Base-by-base conservation (phyloP, 148 eudicot genomes). In the Beta vulgaris region DNA sequence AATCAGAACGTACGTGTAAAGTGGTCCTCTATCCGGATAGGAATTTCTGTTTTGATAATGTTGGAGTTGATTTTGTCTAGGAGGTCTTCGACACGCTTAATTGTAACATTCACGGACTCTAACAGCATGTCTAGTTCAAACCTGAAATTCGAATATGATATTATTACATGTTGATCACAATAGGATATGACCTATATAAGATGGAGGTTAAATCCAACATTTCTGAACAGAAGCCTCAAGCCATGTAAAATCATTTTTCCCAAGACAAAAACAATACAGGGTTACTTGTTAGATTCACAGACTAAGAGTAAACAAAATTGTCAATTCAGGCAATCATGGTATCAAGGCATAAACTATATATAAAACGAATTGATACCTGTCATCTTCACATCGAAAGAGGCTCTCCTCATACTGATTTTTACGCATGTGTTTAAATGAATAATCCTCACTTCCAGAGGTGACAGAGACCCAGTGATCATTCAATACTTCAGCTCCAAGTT, bases 381-480 rank as follows among this genome's bases (percentile, higher is more conserved):
- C 98, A 85, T 94, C 98, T 86, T 94, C 98, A 82, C 98, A 94
- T 84, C 97, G 88, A 76, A 94, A 94, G 40, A 94, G 90, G 82
- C 98, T 94, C 82, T 92, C 98, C 83, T 94, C 98, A 53, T 91
- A 91, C 79, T 94, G 98, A 81, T 94, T 94, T 81, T 93, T 86
- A 58, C 98, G 96, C 98, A 94, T 94, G 82, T 94, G 98, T 77
- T 91, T 94, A 58, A 94, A 94, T 36, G 97, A 92, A 82, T 92
- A 90, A 78, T 95, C 99, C 82, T 92, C 98, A 84, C 98, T 96
- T 71, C 98, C 99, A 43, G 99, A 95, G 49, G 98, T 95, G 65
- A 95, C 98, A 85, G 98, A 95, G 13, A 95, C 98, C 98, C 98
- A 95, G 80, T 85, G 84, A 77, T 95, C 98, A 86, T 95, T 95